Conservation (phyloP, 2,329 filamentous ascomycete species). For the Colletotrichum zoysiae region DNA sequence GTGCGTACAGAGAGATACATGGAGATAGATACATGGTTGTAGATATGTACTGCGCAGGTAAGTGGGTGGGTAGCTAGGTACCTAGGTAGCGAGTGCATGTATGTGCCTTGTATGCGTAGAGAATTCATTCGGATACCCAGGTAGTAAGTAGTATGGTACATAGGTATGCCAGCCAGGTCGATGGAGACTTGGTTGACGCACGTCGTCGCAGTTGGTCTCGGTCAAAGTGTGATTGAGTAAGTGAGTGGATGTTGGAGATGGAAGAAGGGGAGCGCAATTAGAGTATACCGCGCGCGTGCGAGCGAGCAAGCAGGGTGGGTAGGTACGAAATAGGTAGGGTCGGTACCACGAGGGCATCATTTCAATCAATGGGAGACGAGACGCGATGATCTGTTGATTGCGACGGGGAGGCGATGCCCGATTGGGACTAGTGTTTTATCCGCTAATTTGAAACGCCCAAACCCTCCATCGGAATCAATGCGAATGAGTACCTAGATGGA, state of each 20-base stretch:
- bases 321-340: no score
- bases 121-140: no score
- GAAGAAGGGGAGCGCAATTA: background rate
- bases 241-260: background rate
- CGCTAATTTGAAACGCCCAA: slow-evolving; percentile 44
- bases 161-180: background rate
- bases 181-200: background rate
- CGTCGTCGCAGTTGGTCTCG: no score
- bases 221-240: background rate
- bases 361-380: slow-evolving; percentile 43
- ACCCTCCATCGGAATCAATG: slow-evolving; percentile 43
- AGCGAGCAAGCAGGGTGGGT: background rate
- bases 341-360: slow-evolving; percentile 29
- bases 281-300: slow-evolving; percentile 7
- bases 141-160: no score
- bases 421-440: slow-evolving; percentile 37
- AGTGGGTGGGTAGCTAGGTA: no score
- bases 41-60: no score
- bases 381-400: slow-evolving; percentile 36
- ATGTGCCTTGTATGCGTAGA: no score
- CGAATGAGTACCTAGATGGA: slow-evolving; percentile 9
- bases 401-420: slow-evolving; percentile 25
- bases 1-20: background rate
- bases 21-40: no score
- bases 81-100: no score